Evolutionary conservation across 495 filamentous ascomycete species (phyloP).

Genomic region (Aspergillus taichungensis): DNA sequence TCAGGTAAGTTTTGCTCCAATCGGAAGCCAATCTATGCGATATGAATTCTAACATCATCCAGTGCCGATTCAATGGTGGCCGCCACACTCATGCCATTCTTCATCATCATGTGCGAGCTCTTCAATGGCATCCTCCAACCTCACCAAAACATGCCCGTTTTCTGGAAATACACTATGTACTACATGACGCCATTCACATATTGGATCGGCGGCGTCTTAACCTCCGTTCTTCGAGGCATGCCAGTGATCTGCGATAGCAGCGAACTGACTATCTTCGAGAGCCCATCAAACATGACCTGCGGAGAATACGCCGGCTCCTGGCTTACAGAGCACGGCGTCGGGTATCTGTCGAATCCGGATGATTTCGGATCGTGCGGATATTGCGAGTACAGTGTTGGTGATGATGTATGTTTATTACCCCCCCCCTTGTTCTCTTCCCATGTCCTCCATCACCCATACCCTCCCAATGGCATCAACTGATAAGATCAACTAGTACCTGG

Average conservation of each 20-base stretch:
- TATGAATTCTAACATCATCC: constrained; percentile 25
- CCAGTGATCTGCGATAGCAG: constrained; percentile 46
- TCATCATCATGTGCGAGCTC: constrained; percentile 38
- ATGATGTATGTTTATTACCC: constrained; percentile 43
- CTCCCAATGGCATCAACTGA: constrained; percentile 3
- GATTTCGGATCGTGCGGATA: constrained; percentile 40
- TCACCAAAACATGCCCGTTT: constrained; percentile 63
- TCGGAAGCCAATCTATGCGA: background rate
- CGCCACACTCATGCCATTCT: constrained; percentile 66
- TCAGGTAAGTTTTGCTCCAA: constrained; percentile 32
- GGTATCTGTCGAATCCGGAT: constrained; percentile 50
- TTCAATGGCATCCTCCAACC: constrained; percentile 86
- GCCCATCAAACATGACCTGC: constrained; percentile 54
- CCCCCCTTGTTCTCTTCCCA: background rate
- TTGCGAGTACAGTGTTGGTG: constrained; percentile 49
- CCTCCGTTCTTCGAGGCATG: constrained; percentile 57
- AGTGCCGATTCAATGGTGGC: constrained; percentile 59
- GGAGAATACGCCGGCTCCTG: constrained; percentile 61
- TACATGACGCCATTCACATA: constrained; percentile 77
- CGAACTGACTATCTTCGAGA: constrained; percentile 56
- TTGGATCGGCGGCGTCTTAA: constrained; percentile 68
- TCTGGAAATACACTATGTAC: constrained; percentile 76
- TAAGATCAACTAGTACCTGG: constrained; percentile 44
- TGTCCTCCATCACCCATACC: too few relatives aligned
- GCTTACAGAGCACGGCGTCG: constrained; percentile 52